Conservation (phyloP, 805 yeast species). For the Candida ponderosae region DNA sequence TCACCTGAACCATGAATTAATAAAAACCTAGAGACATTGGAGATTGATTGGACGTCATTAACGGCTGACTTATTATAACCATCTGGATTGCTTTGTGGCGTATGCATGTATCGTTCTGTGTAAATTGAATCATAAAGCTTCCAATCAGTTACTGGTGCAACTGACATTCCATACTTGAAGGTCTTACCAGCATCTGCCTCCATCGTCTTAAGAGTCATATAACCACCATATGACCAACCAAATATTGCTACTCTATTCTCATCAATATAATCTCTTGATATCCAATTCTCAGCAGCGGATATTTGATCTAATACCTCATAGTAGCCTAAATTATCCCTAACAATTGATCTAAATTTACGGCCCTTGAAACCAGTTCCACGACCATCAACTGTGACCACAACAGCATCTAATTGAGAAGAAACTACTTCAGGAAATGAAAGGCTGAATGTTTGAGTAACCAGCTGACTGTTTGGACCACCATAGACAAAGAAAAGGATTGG, state of each 20-base stretch:
- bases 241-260: slow-evolving; percentile 68
- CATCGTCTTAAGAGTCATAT: slow-evolving; percentile 79
- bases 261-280: slow-evolving; percentile 56
- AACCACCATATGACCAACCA: slow-evolving; percentile 99
- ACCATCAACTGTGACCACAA: slow-evolving; percentile 94
- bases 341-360: slow-evolving; percentile 64
- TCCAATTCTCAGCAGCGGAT: slow-evolving; percentile 71
- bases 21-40: slow-evolving; percentile 56
- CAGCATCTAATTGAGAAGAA: slow-evolving; percentile 69
- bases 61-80: slow-evolving; percentile 61
- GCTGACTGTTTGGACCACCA: slow-evolving; percentile 94
- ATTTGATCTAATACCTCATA: slow-evolving; percentile 85
- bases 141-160: slow-evolving; percentile 98
- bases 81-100: slow-evolving; percentile 56
- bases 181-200: slow-evolving; percentile 71
- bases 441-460: slow-evolving; percentile 54
- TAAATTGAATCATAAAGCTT: slow-evolving; percentile 83
- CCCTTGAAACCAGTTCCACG: slow-evolving; percentile 95
- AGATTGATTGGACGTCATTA: slow-evolving; percentile 47
- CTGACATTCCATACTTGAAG: slow-evolving; percentile 87
- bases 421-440: slow-evolving; percentile 67
- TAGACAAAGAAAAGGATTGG: slow-evolving; percentile 87
- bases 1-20: slow-evolving; percentile 97
- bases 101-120: slow-evolving; percentile 91
- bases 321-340: slow-evolving; percentile 74